Evolutionary conservation across 306 rosid species (phyloP).

Genomic region (Vigna trinervia): DNA sequence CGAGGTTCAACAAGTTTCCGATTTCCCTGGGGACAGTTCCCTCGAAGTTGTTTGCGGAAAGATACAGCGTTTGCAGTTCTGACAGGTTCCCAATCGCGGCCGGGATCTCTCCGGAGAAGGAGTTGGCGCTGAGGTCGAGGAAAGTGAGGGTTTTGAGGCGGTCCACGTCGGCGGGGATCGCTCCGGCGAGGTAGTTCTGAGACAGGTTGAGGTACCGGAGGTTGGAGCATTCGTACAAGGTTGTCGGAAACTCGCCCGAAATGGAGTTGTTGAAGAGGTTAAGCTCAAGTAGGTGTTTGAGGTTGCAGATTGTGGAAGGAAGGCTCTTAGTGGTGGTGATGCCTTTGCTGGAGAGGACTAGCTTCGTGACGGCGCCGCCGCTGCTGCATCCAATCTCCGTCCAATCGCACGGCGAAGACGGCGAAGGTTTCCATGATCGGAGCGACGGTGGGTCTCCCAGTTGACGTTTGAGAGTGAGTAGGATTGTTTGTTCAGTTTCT

Average conservation of each 20-base stretch:
- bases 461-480: slow-evolving; percentile 59
- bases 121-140: slow-evolving; percentile 66
- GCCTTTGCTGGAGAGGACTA: slow-evolving; percentile 48
- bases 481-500: slow-evolving; percentile 55
- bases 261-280: slow-evolving; percentile 65
- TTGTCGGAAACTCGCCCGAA: slow-evolving; percentile 68
- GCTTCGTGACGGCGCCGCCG: slow-evolving; percentile 49
- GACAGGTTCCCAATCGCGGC: slow-evolving; percentile 57
- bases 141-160: slow-evolving; percentile 49
- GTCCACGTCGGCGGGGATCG: slow-evolving; percentile 63
- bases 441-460: slow-evolving; percentile 70
- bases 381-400: slow-evolving; percentile 58
- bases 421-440: slow-evolving; percentile 62
- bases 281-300: slow-evolving; percentile 57
- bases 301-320: slow-evolving; percentile 63
- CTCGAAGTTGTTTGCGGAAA: slow-evolving; percentile 55
- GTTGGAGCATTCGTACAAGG: slow-evolving; percentile 69
- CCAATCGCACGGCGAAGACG: slow-evolving; percentile 79
- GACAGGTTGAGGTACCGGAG: slow-evolving; percentile 73
- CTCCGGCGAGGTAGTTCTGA: slow-evolving; percentile 61
- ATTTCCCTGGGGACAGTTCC: slow-evolving; percentile 71
- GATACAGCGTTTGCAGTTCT: slow-evolving; percentile 43
- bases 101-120: slow-evolving; percentile 73
- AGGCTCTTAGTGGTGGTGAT: slow-evolving; percentile 49
- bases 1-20: slow-evolving; percentile 67